These are phyloP conservation scores for Boletus rex-veris DNA, from an alignment of 768 basidiomycete species.

Conservation along the genomic window DNA sequence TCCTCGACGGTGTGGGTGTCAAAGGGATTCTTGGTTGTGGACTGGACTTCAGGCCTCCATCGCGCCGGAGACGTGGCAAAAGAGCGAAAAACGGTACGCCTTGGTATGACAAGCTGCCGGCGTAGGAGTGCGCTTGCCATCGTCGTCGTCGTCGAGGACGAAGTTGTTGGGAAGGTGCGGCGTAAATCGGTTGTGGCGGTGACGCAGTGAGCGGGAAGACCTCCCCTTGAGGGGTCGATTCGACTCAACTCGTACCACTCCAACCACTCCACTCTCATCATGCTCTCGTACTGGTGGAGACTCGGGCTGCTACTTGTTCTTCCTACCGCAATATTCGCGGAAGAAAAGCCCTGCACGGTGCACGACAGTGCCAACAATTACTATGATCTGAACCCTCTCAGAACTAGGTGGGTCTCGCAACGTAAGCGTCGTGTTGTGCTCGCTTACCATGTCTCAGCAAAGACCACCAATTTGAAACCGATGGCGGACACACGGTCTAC, in stretches of 20 bases:
- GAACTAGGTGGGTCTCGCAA: conserved; percentile 43
- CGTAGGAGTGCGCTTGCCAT: conserved; percentile 71
- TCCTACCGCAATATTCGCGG: conserved; percentile 18
- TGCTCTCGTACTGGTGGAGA: background rate
- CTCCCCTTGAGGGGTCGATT: conserved; percentile 24
- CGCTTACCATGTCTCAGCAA: conserved; percentile 41
- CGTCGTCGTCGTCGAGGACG: conserved; percentile 31
- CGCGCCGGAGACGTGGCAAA: conserved; percentile 25
- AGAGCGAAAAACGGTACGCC: conserved; percentile 22
- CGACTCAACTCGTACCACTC: conserved; percentile 1
- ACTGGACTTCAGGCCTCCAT: conserved; percentile 22
- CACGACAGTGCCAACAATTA: conserved; percentile 48
- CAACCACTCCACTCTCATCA: background rate
- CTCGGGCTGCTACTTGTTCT: conserved; percentile 4
- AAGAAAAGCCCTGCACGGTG: conserved; percentile 60
- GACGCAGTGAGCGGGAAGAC: conserved; percentile 10
- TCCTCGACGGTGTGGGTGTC: conserved; percentile 81
- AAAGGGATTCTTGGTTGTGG: conserved; percentile 45
- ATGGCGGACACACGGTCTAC: conserved; percentile 44
- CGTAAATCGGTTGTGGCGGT: conserved; percentile 27
- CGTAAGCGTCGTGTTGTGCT: background rate
- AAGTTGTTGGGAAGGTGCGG: conserved; percentile 12
- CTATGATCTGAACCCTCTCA: conserved; percentile 66
- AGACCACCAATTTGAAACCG: conserved; percentile 57
- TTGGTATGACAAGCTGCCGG: conserved; percentile 46